phyloP scores from a whole-genome alignment of 2,329 filamentous ascomycete genomes.

The Fusarium scirpi region DNA sequence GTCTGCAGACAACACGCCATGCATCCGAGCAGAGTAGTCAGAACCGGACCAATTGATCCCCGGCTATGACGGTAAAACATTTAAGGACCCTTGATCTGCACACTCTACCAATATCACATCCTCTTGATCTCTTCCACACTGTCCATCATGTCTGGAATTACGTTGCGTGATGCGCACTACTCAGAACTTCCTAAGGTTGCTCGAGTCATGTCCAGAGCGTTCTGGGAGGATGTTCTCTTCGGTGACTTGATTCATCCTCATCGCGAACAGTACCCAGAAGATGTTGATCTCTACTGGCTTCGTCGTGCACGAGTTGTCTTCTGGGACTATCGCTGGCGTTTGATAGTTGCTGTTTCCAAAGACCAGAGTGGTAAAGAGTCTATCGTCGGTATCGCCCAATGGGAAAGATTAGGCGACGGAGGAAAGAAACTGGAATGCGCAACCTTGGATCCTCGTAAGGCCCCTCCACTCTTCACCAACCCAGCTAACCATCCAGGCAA shows the following conservation, averaged over 20 bases:
- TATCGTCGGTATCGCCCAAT: slow-evolving; percentile 35
- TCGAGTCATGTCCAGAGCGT: slow-evolving; percentile 48
- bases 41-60: neutral
- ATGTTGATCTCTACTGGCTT: slow-evolving; percentile 50
- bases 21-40: neutral
- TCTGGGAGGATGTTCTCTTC: slow-evolving; percentile 52
- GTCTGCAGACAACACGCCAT: neutral
- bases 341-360: slow-evolving; percentile 45
- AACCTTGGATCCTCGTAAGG: slow-evolving; percentile 35
- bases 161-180: slow-evolving; percentile 32
- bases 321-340: slow-evolving; percentile 47
- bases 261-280: slow-evolving; percentile 48
- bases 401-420: slow-evolving; percentile 37
- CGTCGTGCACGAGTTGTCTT: slow-evolving; percentile 45
- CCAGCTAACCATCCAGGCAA: slow-evolving; percentile 25
- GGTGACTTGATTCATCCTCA: slow-evolving; percentile 52
- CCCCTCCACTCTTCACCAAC: rapidly evolving
- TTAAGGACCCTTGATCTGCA: neutral
- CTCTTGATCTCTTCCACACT: rapidly evolving
- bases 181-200: slow-evolving; percentile 48
- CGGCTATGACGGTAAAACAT: rapidly evolving
- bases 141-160: slow-evolving; percentile 21
- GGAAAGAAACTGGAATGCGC: slow-evolving; percentile 24
- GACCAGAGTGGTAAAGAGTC: slow-evolving; percentile 25
- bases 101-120: neutral